These are phyloP conservation scores for Acarospora socialis DNA, from an alignment of 2,329 filamentous ascomycete genomes.

Conservation along the genomic window DNA sequence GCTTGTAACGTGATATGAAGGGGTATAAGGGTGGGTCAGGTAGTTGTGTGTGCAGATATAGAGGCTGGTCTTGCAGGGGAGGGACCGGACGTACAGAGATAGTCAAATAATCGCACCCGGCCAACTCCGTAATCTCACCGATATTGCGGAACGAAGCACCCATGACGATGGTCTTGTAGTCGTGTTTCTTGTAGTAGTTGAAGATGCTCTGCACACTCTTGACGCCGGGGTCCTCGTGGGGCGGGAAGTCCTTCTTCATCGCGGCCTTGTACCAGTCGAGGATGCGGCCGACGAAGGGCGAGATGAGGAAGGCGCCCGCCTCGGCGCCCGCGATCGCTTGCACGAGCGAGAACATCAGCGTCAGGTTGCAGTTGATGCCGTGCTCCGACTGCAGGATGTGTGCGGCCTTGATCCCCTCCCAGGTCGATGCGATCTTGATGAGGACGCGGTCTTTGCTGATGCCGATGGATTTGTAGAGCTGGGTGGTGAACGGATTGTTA, in stretches of 20 bases:
- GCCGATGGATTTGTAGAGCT: slow-evolving; percentile 90
- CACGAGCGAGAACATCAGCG: slow-evolving; percentile 90
- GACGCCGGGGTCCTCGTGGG: slow-evolving; percentile 90
- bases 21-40: slow-evolving; percentile 1
- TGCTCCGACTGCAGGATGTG: slow-evolving; percentile 93
- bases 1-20: slow-evolving; percentile 1
- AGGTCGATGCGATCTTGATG: slow-evolving; percentile 98
- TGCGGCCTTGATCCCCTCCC: slow-evolving; percentile 98
- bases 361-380: slow-evolving; percentile 96
- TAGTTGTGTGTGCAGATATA: slow-evolving; percentile 4
- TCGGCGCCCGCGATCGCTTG: slow-evolving; percentile 94
- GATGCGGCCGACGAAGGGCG: slow-evolving; percentile 92
- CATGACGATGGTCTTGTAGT: slow-evolving; percentile 99
- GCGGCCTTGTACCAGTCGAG: slow-evolving; percentile 98
- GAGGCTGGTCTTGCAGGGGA: background rate
- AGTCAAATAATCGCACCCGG: slow-evolving; percentile 96
- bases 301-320: slow-evolving; percentile 93
- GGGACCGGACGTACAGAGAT: slow-evolving; percentile 58
- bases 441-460: slow-evolving; percentile 88
- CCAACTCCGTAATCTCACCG: slow-evolving; percentile 95
- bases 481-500: slow-evolving; percentile 14
- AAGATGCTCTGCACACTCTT: slow-evolving; percentile 85
- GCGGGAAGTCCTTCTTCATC: slow-evolving; percentile 83
- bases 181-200: slow-evolving; percentile 99
- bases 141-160: slow-evolving; percentile 93